Evolutionary conservation across 345 rosid genomes (phyloP).

Genomic region (Acer saccharum): DNA sequence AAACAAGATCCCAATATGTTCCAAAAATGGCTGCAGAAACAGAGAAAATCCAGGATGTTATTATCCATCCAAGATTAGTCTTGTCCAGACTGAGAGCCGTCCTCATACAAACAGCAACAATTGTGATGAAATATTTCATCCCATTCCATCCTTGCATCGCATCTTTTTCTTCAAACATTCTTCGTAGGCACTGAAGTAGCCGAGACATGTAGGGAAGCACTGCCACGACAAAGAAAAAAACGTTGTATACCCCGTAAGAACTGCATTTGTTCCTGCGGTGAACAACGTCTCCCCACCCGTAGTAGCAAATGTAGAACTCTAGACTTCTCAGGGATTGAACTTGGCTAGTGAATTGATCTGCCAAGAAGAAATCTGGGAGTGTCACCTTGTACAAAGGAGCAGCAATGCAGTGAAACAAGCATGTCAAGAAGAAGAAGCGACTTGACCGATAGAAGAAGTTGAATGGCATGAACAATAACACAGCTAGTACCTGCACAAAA

Average conservation of each 20-base stretch:
- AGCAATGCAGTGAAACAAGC: conserved; percentile 39
- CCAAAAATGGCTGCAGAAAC: conserved; percentile 41
- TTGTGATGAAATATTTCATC: conserved; percentile 52
- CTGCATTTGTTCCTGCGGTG: conserved; percentile 45
- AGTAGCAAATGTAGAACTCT: conserved; percentile 73
- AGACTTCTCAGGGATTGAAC: conserved; percentile 76
- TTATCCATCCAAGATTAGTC: conserved; percentile 34
- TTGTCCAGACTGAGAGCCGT: conserved; percentile 46
- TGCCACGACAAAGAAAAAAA: conserved; percentile 59
- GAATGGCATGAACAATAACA: conserved; percentile 36
- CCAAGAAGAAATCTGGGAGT: conserved; percentile 71
- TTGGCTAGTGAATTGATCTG: conserved; percentile 78
- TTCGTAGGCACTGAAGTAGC: conserved; percentile 67
- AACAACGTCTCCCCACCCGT: conserved; percentile 69
- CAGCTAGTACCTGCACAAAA: conserved; percentile 34
- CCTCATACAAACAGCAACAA: conserved; percentile 60
- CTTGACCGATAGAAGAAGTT: conserved; percentile 39
- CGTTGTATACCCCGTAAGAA: conserved; percentile 30
- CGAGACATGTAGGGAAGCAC: conserved; percentile 63
- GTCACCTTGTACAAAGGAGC: conserved; percentile 60
- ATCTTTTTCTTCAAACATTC: conserved; percentile 61
- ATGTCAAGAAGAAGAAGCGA: conserved; percentile 40
- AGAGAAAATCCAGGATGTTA: conserved; percentile 49
- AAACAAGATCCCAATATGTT: conserved; percentile 75
- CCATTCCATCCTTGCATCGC: conserved; percentile 57